Conservation (phyloP, 176 grass and related monocot species). For the Carex kokanica region DNA sequence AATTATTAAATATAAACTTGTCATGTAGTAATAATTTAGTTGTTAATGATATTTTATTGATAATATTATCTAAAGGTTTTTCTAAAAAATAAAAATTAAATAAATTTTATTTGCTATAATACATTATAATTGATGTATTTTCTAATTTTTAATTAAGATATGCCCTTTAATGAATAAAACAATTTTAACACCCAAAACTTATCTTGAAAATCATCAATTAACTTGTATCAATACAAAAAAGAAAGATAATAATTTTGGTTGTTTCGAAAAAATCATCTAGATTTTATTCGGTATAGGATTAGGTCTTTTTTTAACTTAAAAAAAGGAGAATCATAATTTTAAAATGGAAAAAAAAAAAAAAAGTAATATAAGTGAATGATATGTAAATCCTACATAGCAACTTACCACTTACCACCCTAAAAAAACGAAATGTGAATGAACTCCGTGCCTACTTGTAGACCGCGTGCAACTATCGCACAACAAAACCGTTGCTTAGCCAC, state of each 20-base stretch:
- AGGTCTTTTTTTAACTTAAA: too few species aligned
- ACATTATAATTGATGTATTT: background rate
- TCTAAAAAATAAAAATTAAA: background rate
- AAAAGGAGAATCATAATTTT: too few species aligned
- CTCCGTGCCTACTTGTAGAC: background rate
- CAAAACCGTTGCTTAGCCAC: slow-evolving; percentile 11
- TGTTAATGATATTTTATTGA: background rate
- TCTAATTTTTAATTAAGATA: background rate
- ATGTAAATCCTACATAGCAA: background rate
- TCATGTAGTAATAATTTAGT: too few species aligned
- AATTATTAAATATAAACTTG: background rate
- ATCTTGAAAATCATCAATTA: background rate
- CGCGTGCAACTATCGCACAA: background rate
- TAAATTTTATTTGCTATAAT: background rate
- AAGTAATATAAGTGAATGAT: too few species aligned
- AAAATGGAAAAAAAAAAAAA: too few species aligned
- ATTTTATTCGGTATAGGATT: too few species aligned
- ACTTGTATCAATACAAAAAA: too few species aligned
- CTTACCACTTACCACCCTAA: background rate
- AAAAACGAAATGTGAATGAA: background rate
- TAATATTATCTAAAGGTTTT: background rate
- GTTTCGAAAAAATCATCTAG: too few species aligned
- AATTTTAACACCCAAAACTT: background rate
- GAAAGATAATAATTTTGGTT: too few species aligned
- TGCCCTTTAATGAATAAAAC: background rate